A percentile compares a stretch with the other conserved stretches of the same genome.
Conservation (phyloP, 345 rosid genomes). For the Bruguiera gymnorhiza region DNA sequence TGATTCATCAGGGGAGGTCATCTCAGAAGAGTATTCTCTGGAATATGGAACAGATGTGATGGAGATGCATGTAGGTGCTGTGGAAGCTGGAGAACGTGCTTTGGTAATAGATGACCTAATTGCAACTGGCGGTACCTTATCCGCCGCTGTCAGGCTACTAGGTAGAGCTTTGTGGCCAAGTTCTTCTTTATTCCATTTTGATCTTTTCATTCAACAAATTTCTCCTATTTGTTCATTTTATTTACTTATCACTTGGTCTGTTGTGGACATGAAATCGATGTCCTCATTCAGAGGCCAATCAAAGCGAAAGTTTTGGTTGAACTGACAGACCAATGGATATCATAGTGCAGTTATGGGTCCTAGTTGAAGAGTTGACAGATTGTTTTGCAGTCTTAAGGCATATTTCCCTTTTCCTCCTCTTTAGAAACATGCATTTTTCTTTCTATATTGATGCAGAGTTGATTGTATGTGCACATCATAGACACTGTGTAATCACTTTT, state of each 20-base stretch:
- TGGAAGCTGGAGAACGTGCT: constrained; percentile 82
- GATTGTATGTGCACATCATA: not conserved
- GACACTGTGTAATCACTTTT: no score
- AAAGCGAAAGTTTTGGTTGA: not conserved
- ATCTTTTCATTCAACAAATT: constrained; percentile 2
- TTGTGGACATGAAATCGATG: no score
- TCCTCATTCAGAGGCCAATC: no score
- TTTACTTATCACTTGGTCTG: not conserved
- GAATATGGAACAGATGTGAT: constrained; percentile 94
- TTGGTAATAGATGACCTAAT: constrained; percentile 86
- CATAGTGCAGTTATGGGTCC: not conserved
- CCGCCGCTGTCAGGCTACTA: constrained; percentile 89
- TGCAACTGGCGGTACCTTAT: constrained; percentile 94
- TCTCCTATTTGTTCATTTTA: not conserved
- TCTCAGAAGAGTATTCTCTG: constrained; percentile 85
- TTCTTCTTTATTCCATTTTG: not conserved
- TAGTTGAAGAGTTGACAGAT: not conserved
- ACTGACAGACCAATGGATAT: not conserved
- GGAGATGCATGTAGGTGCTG: constrained; percentile 99
- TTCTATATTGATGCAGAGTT: not conserved
- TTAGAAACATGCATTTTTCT: not conserved
- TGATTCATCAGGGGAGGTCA: constrained; percentile 64
- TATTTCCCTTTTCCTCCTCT: not conserved
- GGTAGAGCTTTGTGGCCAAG: constrained; percentile 41
- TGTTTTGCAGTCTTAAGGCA: no score